These are phyloP conservation scores for Exophiala xenobiotica DNA, from an alignment of 2,329 filamentous ascomycete species.

Conservation along the genomic window DNA sequence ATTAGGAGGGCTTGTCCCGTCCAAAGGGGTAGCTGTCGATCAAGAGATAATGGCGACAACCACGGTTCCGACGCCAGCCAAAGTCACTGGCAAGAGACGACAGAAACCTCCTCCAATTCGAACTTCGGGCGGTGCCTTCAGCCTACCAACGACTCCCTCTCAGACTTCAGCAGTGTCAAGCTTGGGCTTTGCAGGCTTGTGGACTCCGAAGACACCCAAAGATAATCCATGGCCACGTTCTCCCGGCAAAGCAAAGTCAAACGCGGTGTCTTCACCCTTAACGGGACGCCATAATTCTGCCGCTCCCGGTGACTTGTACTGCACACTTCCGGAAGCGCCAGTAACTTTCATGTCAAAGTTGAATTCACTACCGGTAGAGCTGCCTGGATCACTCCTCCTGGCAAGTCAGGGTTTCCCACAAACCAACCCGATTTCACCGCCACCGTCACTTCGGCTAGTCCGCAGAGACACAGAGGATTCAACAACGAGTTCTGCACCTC, in stretches of 20 bases:
- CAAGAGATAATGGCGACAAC: not conserved
- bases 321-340: constrained; percentile 18
- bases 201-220: constrained; percentile 22
- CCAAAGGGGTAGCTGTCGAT: not conserved
- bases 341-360: constrained; percentile 1
- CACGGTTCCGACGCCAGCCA: not conserved
- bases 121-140: constrained; percentile 4
- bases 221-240: constrained; percentile 7
- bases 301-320: constrained; percentile 1
- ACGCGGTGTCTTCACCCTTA: constrained; percentile 1
- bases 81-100: not conserved
- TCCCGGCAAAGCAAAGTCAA: not conserved
- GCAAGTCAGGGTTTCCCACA: constrained; percentile 25
- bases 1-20: constrained; percentile 17
- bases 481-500: constrained; percentile 11
- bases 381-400: constrained; percentile 24
- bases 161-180: constrained; percentile 6
- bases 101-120: constrained; percentile 16
- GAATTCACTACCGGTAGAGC: constrained; percentile 15
- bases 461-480: constrained; percentile 21
- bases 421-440: constrained; percentile 22
- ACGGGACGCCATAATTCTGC: constrained; percentile 12
- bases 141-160: not conserved
- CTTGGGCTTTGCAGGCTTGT: constrained; percentile 7
- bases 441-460: constrained; percentile 18